Evolutionary conservation across 768 basidiomycete species (phyloP).

Genomic region (Suillus spraguei): DNA sequence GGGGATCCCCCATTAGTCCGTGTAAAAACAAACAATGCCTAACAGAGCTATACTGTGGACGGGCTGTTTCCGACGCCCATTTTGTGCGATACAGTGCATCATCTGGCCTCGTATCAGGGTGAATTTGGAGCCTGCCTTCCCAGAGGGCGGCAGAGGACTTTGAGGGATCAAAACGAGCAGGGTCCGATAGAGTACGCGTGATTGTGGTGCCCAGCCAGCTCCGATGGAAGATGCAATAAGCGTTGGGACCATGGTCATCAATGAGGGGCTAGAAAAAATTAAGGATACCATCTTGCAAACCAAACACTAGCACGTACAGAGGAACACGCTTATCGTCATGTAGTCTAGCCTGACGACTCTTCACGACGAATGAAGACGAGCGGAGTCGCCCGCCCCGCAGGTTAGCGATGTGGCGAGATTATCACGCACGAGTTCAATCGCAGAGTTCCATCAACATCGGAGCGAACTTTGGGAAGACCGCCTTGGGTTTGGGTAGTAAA

Average conservation of each 20-base stretch:
- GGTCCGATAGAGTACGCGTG: slow-evolving; percentile 66
- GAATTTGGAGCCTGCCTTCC: slow-evolving; percentile 85
- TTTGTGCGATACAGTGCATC: slow-evolving; percentile 48
- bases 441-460: slow-evolving; percentile 74
- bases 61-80: slow-evolving; percentile 30
- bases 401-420: slow-evolving; percentile 78
- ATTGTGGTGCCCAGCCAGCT: slow-evolving; percentile 62
- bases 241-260: slow-evolving; percentile 77
- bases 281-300: slow-evolving; percentile 25
- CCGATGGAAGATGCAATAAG: slow-evolving; percentile 75
- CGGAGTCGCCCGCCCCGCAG: slow-evolving; percentile 89
- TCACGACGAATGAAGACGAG: slow-evolving; percentile 82
- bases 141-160: slow-evolving; percentile 80
- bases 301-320: slow-evolving; percentile 44
- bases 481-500: slow-evolving; percentile 63
- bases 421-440: slow-evolving; percentile 81
- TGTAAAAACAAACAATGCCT: background rate
- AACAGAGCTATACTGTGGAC: slow-evolving; percentile 11
- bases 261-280: slow-evolving; percentile 55
- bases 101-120: slow-evolving; percentile 78
- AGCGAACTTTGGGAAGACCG: slow-evolving; percentile 61
- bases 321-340: slow-evolving; percentile 48
- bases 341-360: slow-evolving; percentile 67
- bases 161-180: slow-evolving; percentile 76
- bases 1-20: slow-evolving; percentile 3